These are phyloP conservation scores for Aspergillus nidulans DNA, from an alignment of 495 filamentous ascomycete species.

Conservation along the genomic window DNA sequence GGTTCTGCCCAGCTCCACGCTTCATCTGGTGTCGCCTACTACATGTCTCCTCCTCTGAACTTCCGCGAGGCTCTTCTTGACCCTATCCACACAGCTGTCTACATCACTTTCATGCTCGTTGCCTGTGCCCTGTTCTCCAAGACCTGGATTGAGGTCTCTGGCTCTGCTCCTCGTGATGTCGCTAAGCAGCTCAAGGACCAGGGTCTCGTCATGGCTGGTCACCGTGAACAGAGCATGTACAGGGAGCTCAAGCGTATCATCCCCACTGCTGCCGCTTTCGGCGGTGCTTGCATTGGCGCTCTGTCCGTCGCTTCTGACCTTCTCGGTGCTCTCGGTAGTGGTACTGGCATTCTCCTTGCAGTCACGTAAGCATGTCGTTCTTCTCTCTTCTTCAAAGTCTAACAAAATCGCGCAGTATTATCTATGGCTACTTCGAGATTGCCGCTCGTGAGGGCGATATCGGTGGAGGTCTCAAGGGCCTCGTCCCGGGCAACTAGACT, in stretches of 20 bases:
- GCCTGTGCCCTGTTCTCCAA: slow-evolving; percentile 99
- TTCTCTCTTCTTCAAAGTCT: neutral
- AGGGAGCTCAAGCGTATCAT: slow-evolving; percentile 99
- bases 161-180: slow-evolving; percentile 94
- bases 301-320: slow-evolving; percentile 94
- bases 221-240: slow-evolving; percentile 99
- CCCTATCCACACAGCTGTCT: slow-evolving; percentile 93
- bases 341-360: slow-evolving; percentile 95
- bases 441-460: slow-evolving; percentile 97
- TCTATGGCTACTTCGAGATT: slow-evolving; percentile 99
- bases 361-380: slow-evolving; percentile 72
- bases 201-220: slow-evolving; percentile 98
- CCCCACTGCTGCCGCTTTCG: slow-evolving; percentile 95
- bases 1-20: slow-evolving; percentile 94
- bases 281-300: slow-evolving; percentile 98
- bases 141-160: slow-evolving; percentile 99
- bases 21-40: slow-evolving; percentile 90
- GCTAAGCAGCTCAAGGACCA: slow-evolving; percentile 99
- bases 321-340: slow-evolving; percentile 90
- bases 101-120: slow-evolving; percentile 93
- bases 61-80: slow-evolving; percentile 95
- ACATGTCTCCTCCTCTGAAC: slow-evolving; percentile 98
- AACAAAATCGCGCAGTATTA: slow-evolving; percentile 63
- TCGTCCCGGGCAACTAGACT: slow-evolving; percentile 56
- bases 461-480: slow-evolving; percentile 78